A percentile compares a stretch with the other conserved stretches of the same genome.
phyloP scores from a whole-genome alignment of 2,329 filamentous ascomycete genomes.

The Penicillium expansum region DNA sequence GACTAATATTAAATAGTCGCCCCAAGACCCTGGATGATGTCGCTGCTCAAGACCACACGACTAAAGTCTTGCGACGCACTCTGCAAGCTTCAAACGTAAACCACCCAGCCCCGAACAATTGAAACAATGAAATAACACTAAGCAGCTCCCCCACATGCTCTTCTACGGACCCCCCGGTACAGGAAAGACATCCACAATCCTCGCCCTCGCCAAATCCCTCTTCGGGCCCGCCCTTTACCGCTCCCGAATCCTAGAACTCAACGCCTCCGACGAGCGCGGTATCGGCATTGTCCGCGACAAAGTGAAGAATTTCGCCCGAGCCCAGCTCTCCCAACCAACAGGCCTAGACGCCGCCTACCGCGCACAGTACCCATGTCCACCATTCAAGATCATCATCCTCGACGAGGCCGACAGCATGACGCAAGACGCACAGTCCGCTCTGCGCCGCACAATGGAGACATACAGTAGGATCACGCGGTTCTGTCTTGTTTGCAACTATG shows the following conservation, averaged over 20 bases:
- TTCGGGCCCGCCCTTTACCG: constrained; percentile 94
- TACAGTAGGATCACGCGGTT: constrained; percentile 96
- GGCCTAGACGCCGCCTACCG: constrained; percentile 61
- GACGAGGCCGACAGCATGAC: constrained; percentile 99
- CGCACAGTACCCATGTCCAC: constrained; percentile 81
- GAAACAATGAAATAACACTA: constrained; percentile 1
- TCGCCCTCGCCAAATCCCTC: constrained; percentile 94
- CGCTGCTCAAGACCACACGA: constrained; percentile 94
- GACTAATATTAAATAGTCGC: constrained; percentile 58
- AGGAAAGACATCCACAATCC: constrained; percentile 95
- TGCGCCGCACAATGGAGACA: constrained; percentile 96
- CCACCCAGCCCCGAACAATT: not conserved
- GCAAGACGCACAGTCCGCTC: constrained; percentile 90
- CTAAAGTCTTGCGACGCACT: constrained; percentile 86
- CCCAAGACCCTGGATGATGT: constrained; percentile 94
- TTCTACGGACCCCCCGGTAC: constrained; percentile 98
- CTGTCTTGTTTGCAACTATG: constrained; percentile 97
- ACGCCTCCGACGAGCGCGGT: constrained; percentile 97
- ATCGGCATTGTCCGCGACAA: constrained; percentile 97
- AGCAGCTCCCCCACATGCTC: constrained; percentile 91
- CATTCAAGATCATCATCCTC: constrained; percentile 98
- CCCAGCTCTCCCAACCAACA: constrained; percentile 83
- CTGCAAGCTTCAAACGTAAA: constrained; percentile 87
- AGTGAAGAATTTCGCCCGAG: constrained; percentile 95
- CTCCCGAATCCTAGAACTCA: constrained; percentile 94